A percentile compares a stretch with the other conserved stretches of the same genome.
These are phyloP conservation scores for Setaria italica DNA, from an alignment of 202 grass and related monocot species.

Conservation along the genomic window DNA sequence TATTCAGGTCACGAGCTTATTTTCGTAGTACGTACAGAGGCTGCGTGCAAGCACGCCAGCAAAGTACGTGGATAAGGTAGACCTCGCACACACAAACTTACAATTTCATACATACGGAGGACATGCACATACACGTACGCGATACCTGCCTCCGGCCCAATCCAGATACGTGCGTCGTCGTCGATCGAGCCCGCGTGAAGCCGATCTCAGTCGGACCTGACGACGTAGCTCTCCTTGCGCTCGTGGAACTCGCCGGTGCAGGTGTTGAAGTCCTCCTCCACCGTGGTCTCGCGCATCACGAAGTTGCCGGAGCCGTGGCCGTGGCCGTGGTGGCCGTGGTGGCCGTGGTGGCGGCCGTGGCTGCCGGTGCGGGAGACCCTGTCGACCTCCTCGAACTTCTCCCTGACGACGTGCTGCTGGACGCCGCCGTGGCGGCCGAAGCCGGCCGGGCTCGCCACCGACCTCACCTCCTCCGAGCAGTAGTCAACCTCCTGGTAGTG, in stretches of 20 bases:
- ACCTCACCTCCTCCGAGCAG: conserved; percentile 58
- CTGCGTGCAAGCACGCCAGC: background rate
- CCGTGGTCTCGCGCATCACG: conserved; percentile 37
- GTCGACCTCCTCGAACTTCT: conserved; percentile 57
- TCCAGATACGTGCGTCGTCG: background rate
- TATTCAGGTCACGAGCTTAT: conserved; percentile 57
- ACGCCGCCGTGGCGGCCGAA: conserved; percentile 37
- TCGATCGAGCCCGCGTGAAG: background rate
- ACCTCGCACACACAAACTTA: conserved; percentile 14
- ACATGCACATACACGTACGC: background rate
- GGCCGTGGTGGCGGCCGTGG: background rate
- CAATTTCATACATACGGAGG: background rate
- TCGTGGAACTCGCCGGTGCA: conserved; percentile 63
- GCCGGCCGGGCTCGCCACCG: conserved; percentile 37
- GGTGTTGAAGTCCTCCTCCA: conserved; percentile 59
- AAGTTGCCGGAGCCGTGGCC: conserved; percentile 36
- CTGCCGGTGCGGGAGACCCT: background rate
- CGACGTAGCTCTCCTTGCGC: conserved; percentile 51
- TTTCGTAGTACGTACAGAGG: conserved; percentile 23
- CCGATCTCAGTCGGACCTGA: conserved; percentile 34
- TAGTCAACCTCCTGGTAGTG: conserved; percentile 55
- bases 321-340: conserved; percentile 20
- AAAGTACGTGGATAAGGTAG: background rate
- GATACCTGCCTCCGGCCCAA: background rate
- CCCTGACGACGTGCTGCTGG: conserved; percentile 48